Evolutionary conservation across 805 yeast genomes (phyloP).

Genomic region (Cyberlindnera nakhonratchasimensis): DNA sequence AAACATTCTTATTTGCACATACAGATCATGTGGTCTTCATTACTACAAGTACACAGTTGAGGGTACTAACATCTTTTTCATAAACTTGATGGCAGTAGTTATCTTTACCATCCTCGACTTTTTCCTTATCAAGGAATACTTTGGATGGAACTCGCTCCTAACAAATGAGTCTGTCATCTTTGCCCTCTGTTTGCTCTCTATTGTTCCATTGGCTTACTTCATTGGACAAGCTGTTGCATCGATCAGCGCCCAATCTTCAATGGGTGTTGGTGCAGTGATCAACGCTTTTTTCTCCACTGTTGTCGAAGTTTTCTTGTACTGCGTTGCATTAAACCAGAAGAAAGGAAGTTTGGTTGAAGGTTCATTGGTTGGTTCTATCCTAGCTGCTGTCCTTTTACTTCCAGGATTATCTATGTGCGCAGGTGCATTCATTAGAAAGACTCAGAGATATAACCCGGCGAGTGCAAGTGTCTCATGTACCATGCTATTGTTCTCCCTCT

Average conservation of each 20-base stretch:
- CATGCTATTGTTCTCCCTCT: constrained; percentile 85
- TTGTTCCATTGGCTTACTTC: constrained; percentile 91
- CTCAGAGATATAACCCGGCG: constrained; percentile 92
- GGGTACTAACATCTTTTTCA: constrained; percentile 90
- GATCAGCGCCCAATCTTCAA: constrained; percentile 95
- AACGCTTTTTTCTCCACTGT: constrained; percentile 96
- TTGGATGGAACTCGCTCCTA: constrained; percentile 30
- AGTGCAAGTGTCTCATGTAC: constrained; percentile 97
- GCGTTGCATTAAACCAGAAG: constrained; percentile 82
- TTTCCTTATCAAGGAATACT: constrained; percentile 52
- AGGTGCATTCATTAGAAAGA: constrained; percentile 88
- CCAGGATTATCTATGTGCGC: constrained; percentile 98
- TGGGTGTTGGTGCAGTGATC: constrained; percentile 98
- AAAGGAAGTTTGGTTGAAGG: constrained; percentile 94
- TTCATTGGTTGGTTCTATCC: constrained; percentile 86
- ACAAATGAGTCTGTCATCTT: constrained; percentile 69
- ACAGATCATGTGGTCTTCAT: constrained; percentile 86
- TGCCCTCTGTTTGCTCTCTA: constrained; percentile 72
- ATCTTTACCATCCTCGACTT: constrained; percentile 79
- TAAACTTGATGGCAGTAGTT: constrained; percentile 78
- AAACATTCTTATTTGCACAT: constrained; percentile 79
- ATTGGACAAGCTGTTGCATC: constrained; percentile 99
- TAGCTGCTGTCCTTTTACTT: constrained; percentile 85
- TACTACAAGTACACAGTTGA: constrained; percentile 95
- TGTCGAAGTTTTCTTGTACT: constrained; percentile 87